These are phyloP conservation scores for Colletotrichum agaves DNA, from an alignment of 2,329 filamentous ascomycete species.

Conservation along the genomic window DNA sequence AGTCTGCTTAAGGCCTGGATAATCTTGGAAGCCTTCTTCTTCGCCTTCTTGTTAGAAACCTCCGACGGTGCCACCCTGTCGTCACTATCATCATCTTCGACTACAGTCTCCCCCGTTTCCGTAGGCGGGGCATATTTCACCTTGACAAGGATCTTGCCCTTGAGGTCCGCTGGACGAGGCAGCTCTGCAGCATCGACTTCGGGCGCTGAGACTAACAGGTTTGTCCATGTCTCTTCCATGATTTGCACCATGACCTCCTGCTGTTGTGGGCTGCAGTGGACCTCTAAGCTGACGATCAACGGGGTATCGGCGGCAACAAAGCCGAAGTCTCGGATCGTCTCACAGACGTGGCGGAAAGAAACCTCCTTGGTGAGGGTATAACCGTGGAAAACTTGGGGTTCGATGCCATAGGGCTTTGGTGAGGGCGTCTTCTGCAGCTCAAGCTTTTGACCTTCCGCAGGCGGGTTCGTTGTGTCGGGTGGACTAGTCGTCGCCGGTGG, in stretches of 20 bases:
- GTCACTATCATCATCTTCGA: constrained; percentile 49
- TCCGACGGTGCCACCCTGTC: constrained; percentile 51
- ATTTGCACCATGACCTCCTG: constrained; percentile 93
- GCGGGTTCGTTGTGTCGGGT: not conserved
- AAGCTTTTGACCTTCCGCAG: not conserved
- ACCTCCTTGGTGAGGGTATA: constrained; percentile 92
- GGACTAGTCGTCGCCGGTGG: not conserved
- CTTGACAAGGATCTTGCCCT: constrained; percentile 84
- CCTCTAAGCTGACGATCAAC: constrained; percentile 93
- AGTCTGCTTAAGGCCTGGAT: constrained; percentile 79
- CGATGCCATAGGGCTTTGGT: constrained; percentile 53
- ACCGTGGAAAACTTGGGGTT: constrained; percentile 86
- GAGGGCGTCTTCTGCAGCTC: constrained; percentile 29
- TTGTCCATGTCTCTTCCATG: constrained; percentile 87
- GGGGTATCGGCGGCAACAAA: constrained; percentile 82
- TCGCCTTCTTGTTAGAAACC: constrained; percentile 43
- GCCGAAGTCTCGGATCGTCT: constrained; percentile 80
- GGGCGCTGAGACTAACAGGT: constrained; percentile 70
- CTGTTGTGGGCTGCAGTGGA: constrained; percentile 83
- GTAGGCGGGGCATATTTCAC: constrained; percentile 73
- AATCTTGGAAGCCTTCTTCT: constrained; percentile 68
- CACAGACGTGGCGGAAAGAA: constrained; percentile 86
- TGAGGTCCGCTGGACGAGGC: constrained; percentile 76
- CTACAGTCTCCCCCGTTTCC: constrained; percentile 45
- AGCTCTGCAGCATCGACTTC: constrained; percentile 61